Conservation (phyloP, 768 basidiomycete genomes). For the Hypsizygus marmoreus region DNA sequence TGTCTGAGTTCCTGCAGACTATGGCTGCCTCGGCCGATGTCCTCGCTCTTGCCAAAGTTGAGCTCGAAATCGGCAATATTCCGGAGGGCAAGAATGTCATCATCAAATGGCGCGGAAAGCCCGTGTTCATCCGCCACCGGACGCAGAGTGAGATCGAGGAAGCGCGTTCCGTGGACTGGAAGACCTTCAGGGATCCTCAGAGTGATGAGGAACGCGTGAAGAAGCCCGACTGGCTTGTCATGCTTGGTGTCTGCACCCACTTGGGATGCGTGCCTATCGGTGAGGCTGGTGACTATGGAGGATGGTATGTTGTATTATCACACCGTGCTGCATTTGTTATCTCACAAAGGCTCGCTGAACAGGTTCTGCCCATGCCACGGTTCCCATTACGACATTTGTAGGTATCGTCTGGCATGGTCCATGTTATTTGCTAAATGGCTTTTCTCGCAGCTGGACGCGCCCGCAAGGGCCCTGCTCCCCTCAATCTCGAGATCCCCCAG, state of each 20-base stretch:
- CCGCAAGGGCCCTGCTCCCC: slow-evolving; percentile 95
- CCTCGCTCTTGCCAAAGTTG: slow-evolving; percentile 96
- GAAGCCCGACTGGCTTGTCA: slow-evolving; percentile 95
- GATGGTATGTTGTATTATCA: slow-evolving; percentile 66
- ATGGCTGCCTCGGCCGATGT: slow-evolving; percentile 99
- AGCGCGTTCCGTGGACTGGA: slow-evolving; percentile 84
- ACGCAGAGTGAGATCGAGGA: slow-evolving; percentile 91
- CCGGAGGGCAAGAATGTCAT: slow-evolving; percentile 98
- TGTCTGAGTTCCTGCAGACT: slow-evolving; percentile 91
- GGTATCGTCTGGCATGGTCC: slow-evolving; percentile 27
- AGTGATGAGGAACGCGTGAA: slow-evolving; percentile 85
- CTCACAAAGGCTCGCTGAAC: not conserved
- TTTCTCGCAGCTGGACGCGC: slow-evolving; percentile 77
- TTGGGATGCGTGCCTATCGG: slow-evolving; percentile 98
- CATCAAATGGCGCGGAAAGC: slow-evolving; percentile 99
- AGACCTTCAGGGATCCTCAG: slow-evolving; percentile 89
- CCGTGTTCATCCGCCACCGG: slow-evolving; percentile 98
- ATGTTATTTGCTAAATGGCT: slow-evolving; percentile 13
- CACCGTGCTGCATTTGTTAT: not conserved
- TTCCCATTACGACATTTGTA: slow-evolving; percentile 97
- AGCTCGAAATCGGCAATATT: slow-evolving; percentile 86
- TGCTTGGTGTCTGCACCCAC: slow-evolving; percentile 95
- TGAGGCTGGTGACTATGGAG: slow-evolving; percentile 95
- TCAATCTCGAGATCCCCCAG: slow-evolving; percentile 92
- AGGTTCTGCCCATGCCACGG: slow-evolving; percentile 99